Base-by-base conservation (phyloP, 768 basidiomycete species). In the Dacryopinax primogenitus region DNA sequence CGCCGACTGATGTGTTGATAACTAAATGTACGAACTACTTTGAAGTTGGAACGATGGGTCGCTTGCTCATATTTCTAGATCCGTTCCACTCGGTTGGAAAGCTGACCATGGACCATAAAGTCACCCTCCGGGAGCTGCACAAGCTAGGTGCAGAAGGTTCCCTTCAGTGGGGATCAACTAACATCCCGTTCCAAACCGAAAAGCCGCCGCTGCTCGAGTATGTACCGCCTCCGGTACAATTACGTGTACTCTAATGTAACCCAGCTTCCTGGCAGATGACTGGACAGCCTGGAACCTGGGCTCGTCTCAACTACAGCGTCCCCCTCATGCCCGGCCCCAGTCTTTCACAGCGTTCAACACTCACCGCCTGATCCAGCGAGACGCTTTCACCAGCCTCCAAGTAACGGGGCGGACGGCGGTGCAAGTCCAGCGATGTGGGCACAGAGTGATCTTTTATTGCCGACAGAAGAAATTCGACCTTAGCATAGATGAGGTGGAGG, bases 81-180 rank as follows among this genome's bases (percentile, higher is more conserved):
- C 51, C 51, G 26, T 58, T 58, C 51, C 51, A 58, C 18, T 23
- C 51, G 12, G 30, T 58, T 32, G 51, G 51, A 30, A 58, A 58
- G 51, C 11, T 58, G 4, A 23, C 26, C 15, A 58, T 58, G 51
- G 51, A 58, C 30, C 23, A 58, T 30, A 26, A 13, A 23, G 51
- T 58, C 51, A 58, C 51, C 2, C 51, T 58, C 26, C 51, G 51
- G 26, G 51, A 58, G 51, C 51, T 58, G 51, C 51, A 58, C 30
- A 58, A 58, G 51, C 26, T 58, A 7, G 51, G 51, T 13, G 51
- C 51, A 11, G 51, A 58, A 18, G 51, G 51, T 6, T 58, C 51
- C 2, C 23, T 58, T 6, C 51, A 58, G 18, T 58, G 51, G 51
- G 51, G 51, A 58, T 58, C 51, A 3, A 32, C 51, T 9, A 15